These are phyloP conservation scores for Daedaleopsis sinensis DNA, from an alignment of 768 basidiomycete genomes.

Conservation along the genomic window DNA sequence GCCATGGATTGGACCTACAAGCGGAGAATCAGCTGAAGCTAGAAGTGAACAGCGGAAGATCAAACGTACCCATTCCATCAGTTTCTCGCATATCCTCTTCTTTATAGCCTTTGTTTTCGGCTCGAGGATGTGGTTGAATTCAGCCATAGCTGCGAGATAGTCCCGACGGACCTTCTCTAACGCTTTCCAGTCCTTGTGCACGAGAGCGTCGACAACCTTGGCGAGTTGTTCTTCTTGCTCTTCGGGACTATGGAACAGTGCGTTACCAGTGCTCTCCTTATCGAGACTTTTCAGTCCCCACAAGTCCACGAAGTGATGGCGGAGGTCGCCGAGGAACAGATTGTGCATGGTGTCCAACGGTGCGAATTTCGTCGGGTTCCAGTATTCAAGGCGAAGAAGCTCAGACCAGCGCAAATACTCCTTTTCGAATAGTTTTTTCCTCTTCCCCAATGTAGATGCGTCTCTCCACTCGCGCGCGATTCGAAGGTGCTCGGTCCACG, in stretches of 20 bases:
- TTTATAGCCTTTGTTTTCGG: too few relatives aligned
- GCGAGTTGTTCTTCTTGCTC: not conserved
- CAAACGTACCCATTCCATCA: not conserved
- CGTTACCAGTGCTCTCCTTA: not conserved
- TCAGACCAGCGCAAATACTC: conserved; percentile 30
- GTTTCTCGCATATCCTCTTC: rapidly evolving
- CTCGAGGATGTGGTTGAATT: not conserved
- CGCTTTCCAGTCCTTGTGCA: too few relatives aligned
- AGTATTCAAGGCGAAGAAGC: conserved; percentile 42
- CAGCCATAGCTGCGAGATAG: not conserved
- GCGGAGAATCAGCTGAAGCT: too few relatives aligned
- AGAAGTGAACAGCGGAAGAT: too few relatives aligned
- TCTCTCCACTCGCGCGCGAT: conserved; percentile 27
- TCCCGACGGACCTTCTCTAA: not conserved
- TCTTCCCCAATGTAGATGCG: conserved; percentile 14
- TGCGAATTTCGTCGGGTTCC: conserved; percentile 35
- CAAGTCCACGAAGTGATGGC: conserved; percentile 35
- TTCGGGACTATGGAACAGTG: not conserved
- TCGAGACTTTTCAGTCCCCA: not conserved
- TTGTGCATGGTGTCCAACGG: conserved; percentile 47
- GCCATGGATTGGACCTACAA: too few relatives aligned
- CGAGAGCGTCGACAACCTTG: too few relatives aligned
- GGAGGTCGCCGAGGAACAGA: conserved; percentile 37
- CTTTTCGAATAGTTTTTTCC: not conserved
- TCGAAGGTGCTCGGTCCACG: conserved; percentile 20